A percentile compares a stretch with the other conserved stretches of the same genome.
phyloP scores from a whole-genome alignment of 2,329 filamentous ascomycete genomes.

The Albifimbria verrucaria region DNA sequence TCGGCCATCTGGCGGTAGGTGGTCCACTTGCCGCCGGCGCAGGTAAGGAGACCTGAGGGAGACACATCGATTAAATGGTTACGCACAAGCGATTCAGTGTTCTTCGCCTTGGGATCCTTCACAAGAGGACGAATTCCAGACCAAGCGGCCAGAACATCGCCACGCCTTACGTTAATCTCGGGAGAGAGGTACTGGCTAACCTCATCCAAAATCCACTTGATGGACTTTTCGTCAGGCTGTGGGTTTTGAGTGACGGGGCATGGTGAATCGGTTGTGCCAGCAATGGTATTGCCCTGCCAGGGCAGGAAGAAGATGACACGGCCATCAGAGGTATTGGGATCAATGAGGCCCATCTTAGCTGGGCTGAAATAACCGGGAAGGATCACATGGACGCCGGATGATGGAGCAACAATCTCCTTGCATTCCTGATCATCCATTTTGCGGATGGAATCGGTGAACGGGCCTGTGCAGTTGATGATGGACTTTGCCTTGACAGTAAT shows the following conservation, averaged over 20 bases:
- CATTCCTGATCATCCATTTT: conserved; percentile 75
- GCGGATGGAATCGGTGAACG: conserved; percentile 81
- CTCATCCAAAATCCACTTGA: conserved; percentile 83
- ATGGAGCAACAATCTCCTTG: conserved; percentile 79
- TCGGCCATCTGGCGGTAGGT: conserved; percentile 93
- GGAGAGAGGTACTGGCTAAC: conserved; percentile 78
- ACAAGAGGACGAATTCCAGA: conserved; percentile 84
- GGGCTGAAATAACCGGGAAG: conserved; percentile 85
- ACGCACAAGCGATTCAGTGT: conserved; percentile 82
- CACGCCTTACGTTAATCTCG: conserved; percentile 79
- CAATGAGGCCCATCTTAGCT: conserved; percentile 81
- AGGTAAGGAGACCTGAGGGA: conserved; percentile 76
- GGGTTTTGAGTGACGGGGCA: conserved; percentile 71
- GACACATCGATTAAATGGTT: conserved; percentile 82
- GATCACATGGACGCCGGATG: conserved; percentile 81
- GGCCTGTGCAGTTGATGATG: conserved; percentile 84
- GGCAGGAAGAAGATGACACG: conserved; percentile 91
- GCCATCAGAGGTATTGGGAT: conserved; percentile 74
- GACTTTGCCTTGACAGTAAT: conserved; percentile 75
- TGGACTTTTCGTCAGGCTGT: conserved; percentile 76
- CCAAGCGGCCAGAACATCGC: conserved; percentile 88
- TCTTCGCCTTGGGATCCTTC: conserved; percentile 79
- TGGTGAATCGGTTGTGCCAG: conserved; percentile 80
- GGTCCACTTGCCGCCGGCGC: conserved; percentile 88
- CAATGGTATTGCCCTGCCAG: conserved; percentile 91